Evolutionary conservation across 2,329 filamentous ascomycete species (phyloP).

Genomic region (Colletotrichum endophyticum): DNA sequence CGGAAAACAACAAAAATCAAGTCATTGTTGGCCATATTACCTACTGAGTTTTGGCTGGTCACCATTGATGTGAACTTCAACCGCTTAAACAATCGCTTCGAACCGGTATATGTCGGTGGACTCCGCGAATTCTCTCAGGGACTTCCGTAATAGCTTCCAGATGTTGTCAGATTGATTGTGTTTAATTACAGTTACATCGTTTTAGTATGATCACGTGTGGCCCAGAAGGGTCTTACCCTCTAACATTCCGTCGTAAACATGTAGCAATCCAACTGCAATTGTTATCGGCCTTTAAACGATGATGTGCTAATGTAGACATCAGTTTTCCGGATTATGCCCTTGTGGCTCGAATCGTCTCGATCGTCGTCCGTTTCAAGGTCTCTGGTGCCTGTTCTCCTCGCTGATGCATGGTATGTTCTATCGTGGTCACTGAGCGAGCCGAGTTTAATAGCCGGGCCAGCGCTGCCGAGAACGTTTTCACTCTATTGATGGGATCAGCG

Average conservation of each 20-base stretch:
- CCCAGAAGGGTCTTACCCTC: neutral
- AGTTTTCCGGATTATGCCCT: neutral
- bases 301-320: neutral
- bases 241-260: neutral
- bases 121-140: neutral
- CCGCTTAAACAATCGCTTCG: neutral
- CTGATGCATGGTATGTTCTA: neutral
- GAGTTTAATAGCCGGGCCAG: conserved; percentile 7
- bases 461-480: neutral
- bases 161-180: rapidly evolving
- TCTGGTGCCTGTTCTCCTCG: neutral
- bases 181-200: neutral
- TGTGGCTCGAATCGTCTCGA: conserved; percentile 1
- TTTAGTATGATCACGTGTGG: neutral
- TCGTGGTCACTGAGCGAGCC: neutral
- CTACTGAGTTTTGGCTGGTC: rapidly evolving
- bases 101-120: rapidly evolving
- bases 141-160: neutral
- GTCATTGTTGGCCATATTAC: neutral
- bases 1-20: neutral
- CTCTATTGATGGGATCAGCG: neutral
- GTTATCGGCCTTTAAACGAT: neutral
- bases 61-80: neutral
- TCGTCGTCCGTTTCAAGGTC: neutral
- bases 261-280: neutral